Base-by-base conservation (phyloP, 2,329 filamentous ascomycete genomes). In the Penicillium sp. region DNA sequence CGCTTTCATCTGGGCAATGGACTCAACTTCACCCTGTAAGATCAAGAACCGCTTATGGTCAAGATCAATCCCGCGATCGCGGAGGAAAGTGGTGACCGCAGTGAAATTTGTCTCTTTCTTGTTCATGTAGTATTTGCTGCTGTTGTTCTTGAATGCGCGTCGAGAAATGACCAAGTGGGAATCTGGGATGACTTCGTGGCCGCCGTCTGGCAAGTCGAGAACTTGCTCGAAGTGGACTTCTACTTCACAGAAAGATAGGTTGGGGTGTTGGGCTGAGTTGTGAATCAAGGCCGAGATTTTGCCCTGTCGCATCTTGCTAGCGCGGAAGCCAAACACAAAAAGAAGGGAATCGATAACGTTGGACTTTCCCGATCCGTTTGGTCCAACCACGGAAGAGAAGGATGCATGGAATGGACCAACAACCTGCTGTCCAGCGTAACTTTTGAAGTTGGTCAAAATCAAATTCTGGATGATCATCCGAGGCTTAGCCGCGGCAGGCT, bases 11-110 rank as follows among this genome's bases (percentile, higher is more conserved):
- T 97, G 94, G 6, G 94, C 93, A 70, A 99, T 99, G 0, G 93
- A 97, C 73, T 99, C 94, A 56, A 99, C 94, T 73, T 99, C 94
- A 69, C 94, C 94, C 74, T 99, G 94, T 11, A 99, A 79, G 69
- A 99, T 99, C 51, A 99, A 78, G 77, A 99, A 99, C 57, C 94
- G 90, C 77, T 99, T 99, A 78, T 99, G 94, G 68, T 99, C 94
- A 22, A 99, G 81, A 76, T 99, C 94, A 15, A 99, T 90, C 2
- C 94, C 95, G 23, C 90, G 86, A 22, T 92, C 91, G 54, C 89
- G 89, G 8, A 99, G 83, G 14, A 99, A 80, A 0, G 88, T 90
- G 0, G 92, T 97, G 26, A 99, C 94, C 0, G 87, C 84, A 0
- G 92, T 97, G 72, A 97, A 99, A 69, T 90, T 96, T 31, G 93